phyloP scores from a whole-genome alignment of 805 yeast genomes.

The Candida krabiensis region DNA sequence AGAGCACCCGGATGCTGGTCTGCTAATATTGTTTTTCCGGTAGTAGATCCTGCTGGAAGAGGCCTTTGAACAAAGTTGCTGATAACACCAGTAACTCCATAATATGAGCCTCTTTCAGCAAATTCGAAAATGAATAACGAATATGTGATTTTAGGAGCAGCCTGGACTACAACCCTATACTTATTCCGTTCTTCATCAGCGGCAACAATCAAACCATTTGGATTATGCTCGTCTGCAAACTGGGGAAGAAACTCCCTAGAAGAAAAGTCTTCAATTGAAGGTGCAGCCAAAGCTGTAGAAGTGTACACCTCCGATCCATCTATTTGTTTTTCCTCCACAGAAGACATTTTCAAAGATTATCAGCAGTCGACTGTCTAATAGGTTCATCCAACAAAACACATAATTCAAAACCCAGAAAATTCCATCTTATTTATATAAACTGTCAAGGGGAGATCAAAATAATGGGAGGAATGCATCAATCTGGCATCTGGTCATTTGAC shows the following conservation, averaged over 20 bases:
- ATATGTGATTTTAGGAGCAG: slow-evolving; percentile 49
- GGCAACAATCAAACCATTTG: slow-evolving; percentile 27
- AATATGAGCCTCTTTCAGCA: slow-evolving; percentile 57
- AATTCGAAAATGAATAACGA: slow-evolving; percentile 51
- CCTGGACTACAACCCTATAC: slow-evolving; percentile 42
- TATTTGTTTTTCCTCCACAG: background rate
- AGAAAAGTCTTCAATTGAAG: background rate
- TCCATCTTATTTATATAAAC: too few relatives aligned
- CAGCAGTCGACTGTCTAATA: too few relatives aligned
- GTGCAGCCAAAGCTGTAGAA: background rate
- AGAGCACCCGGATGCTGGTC: slow-evolving; percentile 50
- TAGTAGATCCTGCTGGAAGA: slow-evolving; percentile 47
- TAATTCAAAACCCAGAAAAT: too few relatives aligned
- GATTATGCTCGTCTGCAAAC: slow-evolving; percentile 32
- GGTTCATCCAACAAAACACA: too few relatives aligned
- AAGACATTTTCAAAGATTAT: too few relatives aligned
- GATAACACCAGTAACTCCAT: slow-evolving; percentile 44
- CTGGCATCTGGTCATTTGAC: too few relatives aligned
- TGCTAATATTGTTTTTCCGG: slow-evolving; percentile 38
- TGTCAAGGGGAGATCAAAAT: too few relatives aligned
- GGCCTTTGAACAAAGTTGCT: slow-evolving; percentile 53
- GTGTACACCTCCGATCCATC: background rate
- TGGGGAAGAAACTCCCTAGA: slow-evolving; percentile 21
- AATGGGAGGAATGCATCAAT: too few relatives aligned
- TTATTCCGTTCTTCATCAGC: slow-evolving; percentile 31